Evolutionary conservation across 176 grass and related monocot genomes (phyloP).

Genomic region (Rhynchospora tenuis): DNA sequence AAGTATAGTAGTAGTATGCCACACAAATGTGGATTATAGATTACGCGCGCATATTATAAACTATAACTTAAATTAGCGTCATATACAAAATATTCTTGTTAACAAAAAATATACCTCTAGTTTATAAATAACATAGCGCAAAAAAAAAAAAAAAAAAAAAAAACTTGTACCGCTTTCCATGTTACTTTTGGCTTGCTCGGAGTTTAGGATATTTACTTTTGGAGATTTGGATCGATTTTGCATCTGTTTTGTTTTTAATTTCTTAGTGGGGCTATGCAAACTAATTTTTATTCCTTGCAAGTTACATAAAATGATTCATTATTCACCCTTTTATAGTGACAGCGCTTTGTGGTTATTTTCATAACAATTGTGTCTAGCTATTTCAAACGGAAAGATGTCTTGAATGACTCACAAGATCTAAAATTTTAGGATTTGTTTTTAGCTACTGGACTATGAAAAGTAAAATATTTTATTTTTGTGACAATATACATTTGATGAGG

Average conservation of each 20-base stretch:
- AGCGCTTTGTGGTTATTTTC: not conserved
- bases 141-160: too few species aligned
- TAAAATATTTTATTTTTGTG: not conserved
- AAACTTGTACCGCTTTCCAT: not conserved
- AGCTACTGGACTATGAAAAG: not conserved
- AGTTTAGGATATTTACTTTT: not conserved
- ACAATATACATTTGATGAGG: not conserved
- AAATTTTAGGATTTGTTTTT: not conserved
- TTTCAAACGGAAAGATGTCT: not conserved
- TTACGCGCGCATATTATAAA: too few species aligned
- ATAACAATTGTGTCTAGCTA: conserved; percentile 11
- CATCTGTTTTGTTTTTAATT: not conserved
- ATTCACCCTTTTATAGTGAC: not conserved
- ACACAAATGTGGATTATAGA: too few species aligned
- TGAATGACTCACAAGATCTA: not conserved
- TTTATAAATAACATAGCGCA: too few species aligned
- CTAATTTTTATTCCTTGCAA: not conserved
- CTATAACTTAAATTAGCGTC: too few species aligned
- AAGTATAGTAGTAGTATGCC: too few species aligned
- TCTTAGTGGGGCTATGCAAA: not conserved
- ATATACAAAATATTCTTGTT: too few species aligned
- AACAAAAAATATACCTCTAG: too few species aligned
- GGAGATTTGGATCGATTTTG: not conserved
- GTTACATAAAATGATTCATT: not conserved
- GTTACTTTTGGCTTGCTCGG: not conserved